These are phyloP conservation scores for Sinapis alba DNA, from an alignment of 441 rosid species.

Conservation along the genomic window DNA sequence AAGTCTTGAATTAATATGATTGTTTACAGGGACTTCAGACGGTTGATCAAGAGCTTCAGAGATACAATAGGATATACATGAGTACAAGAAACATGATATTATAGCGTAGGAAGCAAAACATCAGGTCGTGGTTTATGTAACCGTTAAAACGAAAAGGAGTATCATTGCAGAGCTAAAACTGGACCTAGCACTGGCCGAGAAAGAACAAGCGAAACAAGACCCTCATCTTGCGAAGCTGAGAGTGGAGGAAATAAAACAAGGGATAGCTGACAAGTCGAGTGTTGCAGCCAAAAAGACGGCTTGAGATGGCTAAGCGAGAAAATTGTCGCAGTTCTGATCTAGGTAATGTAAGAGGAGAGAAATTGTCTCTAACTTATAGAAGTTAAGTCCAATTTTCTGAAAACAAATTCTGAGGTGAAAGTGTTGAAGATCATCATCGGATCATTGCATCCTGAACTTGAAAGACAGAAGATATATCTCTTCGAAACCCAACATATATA, in stretches of 20 bases:
- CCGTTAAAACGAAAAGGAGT: conserved; percentile 45
- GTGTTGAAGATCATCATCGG: conserved; percentile 67
- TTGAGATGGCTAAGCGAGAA: conserved; percentile 46
- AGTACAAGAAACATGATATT: conserved; percentile 29
- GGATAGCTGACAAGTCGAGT: conserved; percentile 15
- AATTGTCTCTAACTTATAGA: conserved; percentile 63
- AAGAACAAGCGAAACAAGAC: conserved; percentile 89
- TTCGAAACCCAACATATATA: conserved; percentile 60
- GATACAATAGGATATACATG: conserved; percentile 69
- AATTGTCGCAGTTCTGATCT: conserved; percentile 68
- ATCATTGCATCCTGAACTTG: conserved; percentile 68
- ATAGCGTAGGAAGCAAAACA: neutral
- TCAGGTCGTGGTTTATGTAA: conserved; percentile 21
- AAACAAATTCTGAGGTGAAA: conserved; percentile 71
- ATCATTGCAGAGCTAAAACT: conserved; percentile 75
- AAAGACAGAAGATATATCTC: conserved; percentile 58
- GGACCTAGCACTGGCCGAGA: conserved; percentile 73
- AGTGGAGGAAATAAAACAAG: neutral
- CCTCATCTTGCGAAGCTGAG: conserved; percentile 57
- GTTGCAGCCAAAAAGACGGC: conserved; percentile 66
- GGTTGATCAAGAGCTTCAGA: conserved; percentile 73
- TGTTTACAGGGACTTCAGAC: conserved; percentile 57
- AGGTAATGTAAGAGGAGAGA: conserved; percentile 59
- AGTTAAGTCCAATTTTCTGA: conserved; percentile 70
- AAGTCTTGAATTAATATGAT: neutral